These are phyloP conservation scores for Lunasporangiospora selenospora DNA, from an alignment of 192 early-diverging fungal species.

Conservation along the genomic window DNA sequence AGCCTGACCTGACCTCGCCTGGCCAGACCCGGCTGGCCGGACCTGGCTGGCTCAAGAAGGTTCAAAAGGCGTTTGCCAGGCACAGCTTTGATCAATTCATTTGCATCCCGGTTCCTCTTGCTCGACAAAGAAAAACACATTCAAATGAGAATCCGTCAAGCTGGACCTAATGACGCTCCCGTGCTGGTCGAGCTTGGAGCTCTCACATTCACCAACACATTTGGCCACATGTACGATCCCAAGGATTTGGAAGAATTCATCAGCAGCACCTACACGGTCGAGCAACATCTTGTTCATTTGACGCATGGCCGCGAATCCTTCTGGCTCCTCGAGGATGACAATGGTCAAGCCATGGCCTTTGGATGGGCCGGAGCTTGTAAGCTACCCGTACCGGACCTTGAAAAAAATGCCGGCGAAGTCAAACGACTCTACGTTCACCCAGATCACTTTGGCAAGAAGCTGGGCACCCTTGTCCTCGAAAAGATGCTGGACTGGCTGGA, in stretches of 20 bases:
- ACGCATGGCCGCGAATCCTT: conserved; percentile 29
- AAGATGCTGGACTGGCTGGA: conserved; percentile 27
- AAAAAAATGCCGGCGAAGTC: conserved; percentile 34
- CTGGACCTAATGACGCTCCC: conserved; percentile 21
- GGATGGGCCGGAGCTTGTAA: conserved; percentile 41
- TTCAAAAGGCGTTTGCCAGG: no score
- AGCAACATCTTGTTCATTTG: conserved; percentile 22
- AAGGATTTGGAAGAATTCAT: conserved; percentile 24
- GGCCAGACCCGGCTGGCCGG: no score
- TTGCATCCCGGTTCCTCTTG: no score
- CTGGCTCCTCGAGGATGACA: conserved; percentile 36
- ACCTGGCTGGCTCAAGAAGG: no score
- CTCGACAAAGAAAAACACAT: conserved; percentile 10
- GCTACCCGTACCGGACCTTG: conserved; percentile 22
- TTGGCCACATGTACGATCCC: conserved; percentile 27
- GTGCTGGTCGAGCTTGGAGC: conserved; percentile 28
- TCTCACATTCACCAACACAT: conserved; percentile 35
- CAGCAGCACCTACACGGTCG: conserved; percentile 25
- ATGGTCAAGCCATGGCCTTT: conserved; percentile 20
- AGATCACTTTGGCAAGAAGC: conserved; percentile 36
- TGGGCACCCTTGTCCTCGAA: conserved; percentile 13
- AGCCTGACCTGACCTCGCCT: no score
- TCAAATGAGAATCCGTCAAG: conserved; percentile 26
- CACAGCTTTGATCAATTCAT: no score
- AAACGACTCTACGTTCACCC: conserved; percentile 39